A percentile compares a stretch with the other conserved stretches of the same genome.
These are phyloP conservation scores for Galerina marginata DNA, from an alignment of 768 basidiomycete genomes.

Conservation along the genomic window DNA sequence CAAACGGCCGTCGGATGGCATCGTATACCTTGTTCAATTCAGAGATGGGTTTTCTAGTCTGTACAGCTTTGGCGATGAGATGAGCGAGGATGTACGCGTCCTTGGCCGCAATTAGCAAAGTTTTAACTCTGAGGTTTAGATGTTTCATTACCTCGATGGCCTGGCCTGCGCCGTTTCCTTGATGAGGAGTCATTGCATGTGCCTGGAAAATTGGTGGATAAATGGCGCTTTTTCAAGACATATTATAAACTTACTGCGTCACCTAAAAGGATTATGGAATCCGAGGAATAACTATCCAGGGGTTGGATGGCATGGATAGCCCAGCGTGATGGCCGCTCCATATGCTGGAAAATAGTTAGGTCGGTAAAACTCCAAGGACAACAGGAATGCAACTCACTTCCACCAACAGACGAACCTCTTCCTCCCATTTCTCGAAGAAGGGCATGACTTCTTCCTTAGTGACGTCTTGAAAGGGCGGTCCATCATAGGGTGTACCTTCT, in stretches of 20 bases:
- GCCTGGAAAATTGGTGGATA: not conserved
- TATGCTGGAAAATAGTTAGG: constrained; percentile 24
- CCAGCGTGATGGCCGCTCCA: constrained; percentile 42
- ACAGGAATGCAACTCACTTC: constrained; percentile 20
- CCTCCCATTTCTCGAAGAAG: constrained; percentile 40
- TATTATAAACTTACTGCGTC: constrained; percentile 41
- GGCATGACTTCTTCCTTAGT: constrained; percentile 38
- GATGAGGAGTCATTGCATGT: constrained; percentile 16
- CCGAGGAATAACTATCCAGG: constrained; percentile 41
- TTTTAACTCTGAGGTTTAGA: not conserved
- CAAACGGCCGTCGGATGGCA: constrained; percentile 42
- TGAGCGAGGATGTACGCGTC: constrained; percentile 35
- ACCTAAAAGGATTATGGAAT: constrained; percentile 46
- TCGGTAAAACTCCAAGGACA: constrained; percentile 28
- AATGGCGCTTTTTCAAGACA: not conserved
- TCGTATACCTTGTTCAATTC: constrained; percentile 27
- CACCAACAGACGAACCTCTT: constrained; percentile 30
- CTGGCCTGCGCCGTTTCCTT: constrained; percentile 16
- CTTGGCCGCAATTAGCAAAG: constrained; percentile 14
- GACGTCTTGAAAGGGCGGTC: constrained; percentile 33
- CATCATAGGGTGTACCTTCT: constrained; percentile 35
- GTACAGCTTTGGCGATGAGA: constrained; percentile 24
- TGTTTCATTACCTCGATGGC: constrained; percentile 33
- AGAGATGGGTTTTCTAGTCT: constrained; percentile 18
- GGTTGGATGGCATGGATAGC: constrained; percentile 43